phyloP scores from a whole-genome alignment of 2,329 filamentous ascomycete genomes.

The Epichloe baconii region DNA sequence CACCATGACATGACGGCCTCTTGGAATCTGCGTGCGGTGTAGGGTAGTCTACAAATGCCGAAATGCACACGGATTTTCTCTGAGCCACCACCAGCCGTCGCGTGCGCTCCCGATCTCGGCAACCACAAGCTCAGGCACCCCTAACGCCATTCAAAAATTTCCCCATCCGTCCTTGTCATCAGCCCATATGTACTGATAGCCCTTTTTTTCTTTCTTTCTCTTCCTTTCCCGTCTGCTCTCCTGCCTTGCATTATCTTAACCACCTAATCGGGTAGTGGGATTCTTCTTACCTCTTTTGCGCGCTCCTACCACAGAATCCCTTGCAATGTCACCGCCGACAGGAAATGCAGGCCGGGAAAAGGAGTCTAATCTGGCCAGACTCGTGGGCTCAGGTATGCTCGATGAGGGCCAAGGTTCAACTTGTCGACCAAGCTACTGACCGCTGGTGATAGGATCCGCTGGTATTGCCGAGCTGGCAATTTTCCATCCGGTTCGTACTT shows the following conservation, averaged over 20 bases:
- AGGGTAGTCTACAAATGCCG: background rate
- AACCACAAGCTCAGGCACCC: slow-evolving; percentile 4
- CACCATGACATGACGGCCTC: background rate
- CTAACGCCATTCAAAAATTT: slow-evolving; percentile 7
- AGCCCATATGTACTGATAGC: background rate
- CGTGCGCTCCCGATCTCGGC: slow-evolving; percentile 9
- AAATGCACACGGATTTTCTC: too few relatives aligned
- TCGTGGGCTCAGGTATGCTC: slow-evolving; percentile 76
- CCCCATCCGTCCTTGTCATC: background rate
- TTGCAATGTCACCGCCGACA: slow-evolving; percentile 46
- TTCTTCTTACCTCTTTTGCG: background rate
- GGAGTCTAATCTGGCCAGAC: slow-evolving; percentile 78
- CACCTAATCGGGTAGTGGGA: background rate
- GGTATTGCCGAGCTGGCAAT: slow-evolving; percentile 87
- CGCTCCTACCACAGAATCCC: background rate
- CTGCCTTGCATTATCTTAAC: background rate
- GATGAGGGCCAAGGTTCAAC: background rate
- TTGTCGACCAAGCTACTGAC: slow-evolving; percentile 9
- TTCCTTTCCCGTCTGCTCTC: background rate
- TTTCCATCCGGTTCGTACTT: slow-evolving; percentile 65
- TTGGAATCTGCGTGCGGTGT: background rate
- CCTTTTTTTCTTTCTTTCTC: background rate
- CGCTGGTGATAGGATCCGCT: slow-evolving; percentile 53
- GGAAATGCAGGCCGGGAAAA: slow-evolving; percentile 42
- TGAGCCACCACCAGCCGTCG: background rate